Evolutionary conservation across 768 basidiomycete genomes (phyloP), one percentile per base, ranked within the genome.

Genomic region (Ramaria rubella): DNA sequence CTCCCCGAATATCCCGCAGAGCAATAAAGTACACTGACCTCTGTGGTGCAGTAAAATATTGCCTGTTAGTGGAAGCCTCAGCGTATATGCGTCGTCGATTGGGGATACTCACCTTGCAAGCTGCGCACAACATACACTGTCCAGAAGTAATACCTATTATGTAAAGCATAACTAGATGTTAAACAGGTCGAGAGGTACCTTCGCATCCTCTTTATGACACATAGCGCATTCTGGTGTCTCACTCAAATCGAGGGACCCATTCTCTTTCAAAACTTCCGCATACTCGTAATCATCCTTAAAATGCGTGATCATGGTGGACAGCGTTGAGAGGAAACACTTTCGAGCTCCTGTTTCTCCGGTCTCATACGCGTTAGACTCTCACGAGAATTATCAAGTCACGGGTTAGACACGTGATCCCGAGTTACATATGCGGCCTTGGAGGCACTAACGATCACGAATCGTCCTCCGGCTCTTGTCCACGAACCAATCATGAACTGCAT

Each of bases 381-480:
- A 14, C 12, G 44, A 46, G 12, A 24, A 9, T 46, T 23, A 9
- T 9, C 14, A 11, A 11, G 12, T 9, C 44, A 9, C 12, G 23
- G 23, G 44, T 9, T 46, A 24, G 11, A 46, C 44, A 38, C 36
- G 36, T 38, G 36, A 38, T n/a, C 11, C n/a, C 11, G 36, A 38
- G n/a, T 38, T 23, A 46, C 9, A 11, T 46, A 11, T 11, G 14
- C 44, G 11, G 60, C 53, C 53, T 65, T 64, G 27, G 57, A 33
- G 27, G 48, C 60, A 38, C 57, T 60, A 6, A 78, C 75, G 34
- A 83, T 67, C 9, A 84, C 75, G 68, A 81, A 84, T 15, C 75
- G 71, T 40, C 75, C 71, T 5, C 79, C 78, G 11, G 68, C 63
- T 12, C 55, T 52, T 11, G 62, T 62, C 58, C 76, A 76, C 65